A percentile compares a stretch with the other conserved stretches of the same genome.
phyloP scores from a whole-genome alignment of 768 basidiomycete species.

The Lentinula aciculospora region DNA sequence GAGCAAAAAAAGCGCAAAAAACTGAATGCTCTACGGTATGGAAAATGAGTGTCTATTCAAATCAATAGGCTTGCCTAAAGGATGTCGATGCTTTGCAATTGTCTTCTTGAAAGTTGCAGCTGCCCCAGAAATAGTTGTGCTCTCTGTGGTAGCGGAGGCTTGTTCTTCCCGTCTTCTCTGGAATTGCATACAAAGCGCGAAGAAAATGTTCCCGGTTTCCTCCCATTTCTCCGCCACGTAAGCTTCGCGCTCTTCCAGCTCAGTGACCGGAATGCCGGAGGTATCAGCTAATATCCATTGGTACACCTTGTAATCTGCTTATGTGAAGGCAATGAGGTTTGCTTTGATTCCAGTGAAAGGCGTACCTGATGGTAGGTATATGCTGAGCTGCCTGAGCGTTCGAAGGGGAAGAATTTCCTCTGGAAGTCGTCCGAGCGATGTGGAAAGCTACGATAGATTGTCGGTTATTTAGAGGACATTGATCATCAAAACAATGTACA shows the following conservation, averaged over 20 bases:
- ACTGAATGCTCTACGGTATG: neutral
- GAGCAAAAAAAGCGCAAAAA: neutral
- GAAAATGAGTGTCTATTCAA: neutral
- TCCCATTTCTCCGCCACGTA: neutral
- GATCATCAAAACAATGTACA: neutral
- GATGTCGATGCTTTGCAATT: neutral
- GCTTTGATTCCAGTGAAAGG: neutral
- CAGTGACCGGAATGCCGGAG: neutral
- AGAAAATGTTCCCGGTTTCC: neutral
- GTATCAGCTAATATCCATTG: neutral
- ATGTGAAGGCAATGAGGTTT: neutral
- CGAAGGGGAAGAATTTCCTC: neutral
- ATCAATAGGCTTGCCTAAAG: neutral
- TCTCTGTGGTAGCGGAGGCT: neutral
- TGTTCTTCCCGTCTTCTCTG: neutral
- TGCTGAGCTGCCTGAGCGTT: neutral
- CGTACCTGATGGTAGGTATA: neutral
- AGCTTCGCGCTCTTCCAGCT: neutral
- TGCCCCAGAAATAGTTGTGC: neutral
- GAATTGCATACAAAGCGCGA: neutral
- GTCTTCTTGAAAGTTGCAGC: neutral
- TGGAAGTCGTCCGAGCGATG: neutral
- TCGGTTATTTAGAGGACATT: neutral
- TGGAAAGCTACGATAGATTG: neutral
- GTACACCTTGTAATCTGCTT: neutral